phyloP scores from a whole-genome alignment of 2,329 filamentous ascomycete species.

The Fusarium staphyleae region DNA sequence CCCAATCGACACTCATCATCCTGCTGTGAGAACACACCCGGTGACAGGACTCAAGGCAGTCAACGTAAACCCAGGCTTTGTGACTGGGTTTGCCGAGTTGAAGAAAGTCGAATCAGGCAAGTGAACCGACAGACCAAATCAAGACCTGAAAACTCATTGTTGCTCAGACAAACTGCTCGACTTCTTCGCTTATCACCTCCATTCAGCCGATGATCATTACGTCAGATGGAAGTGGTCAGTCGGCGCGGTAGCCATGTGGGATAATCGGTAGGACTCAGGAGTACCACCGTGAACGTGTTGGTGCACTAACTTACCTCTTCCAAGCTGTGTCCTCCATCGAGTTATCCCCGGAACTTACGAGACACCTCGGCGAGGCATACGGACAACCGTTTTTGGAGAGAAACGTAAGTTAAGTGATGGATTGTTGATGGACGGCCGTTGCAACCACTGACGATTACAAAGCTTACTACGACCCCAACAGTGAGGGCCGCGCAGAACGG shows the following conservation, averaged over 20 bases:
- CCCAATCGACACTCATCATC: conserved; percentile 57
- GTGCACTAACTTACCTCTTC: not conserved
- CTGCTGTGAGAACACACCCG: conserved; percentile 57
- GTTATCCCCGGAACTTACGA: conserved; percentile 28
- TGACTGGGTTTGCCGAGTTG: conserved; percentile 57
- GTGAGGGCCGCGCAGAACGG: conserved; percentile 19
- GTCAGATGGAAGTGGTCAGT: conserved; percentile 59
- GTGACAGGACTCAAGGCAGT: conserved; percentile 56
- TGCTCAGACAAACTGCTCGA: conserved; percentile 46
- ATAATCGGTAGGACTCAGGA: conserved; percentile 48
- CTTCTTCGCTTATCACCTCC: conserved; percentile 55
- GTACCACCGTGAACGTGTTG: not conserved
- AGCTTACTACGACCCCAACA: conserved; percentile 14
- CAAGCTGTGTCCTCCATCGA: conserved; percentile 16
- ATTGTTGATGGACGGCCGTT: not conserved
- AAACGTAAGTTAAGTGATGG: conserved; percentile 13
- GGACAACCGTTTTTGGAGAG: conserved; percentile 20
- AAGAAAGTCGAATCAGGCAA: conserved; percentile 57
- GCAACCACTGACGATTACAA: not conserved
- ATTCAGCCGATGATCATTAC: conserved; percentile 57
- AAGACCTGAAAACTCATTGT: not conserved
- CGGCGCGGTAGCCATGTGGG: conserved; percentile 59
- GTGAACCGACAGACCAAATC: not conserved
- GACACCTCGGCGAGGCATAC: conserved; percentile 16
- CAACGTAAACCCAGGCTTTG: conserved; percentile 56